A percentile compares a stretch with the other conserved stretches of the same genome.
These are phyloP conservation scores for Phytopythium helicoides DNA, from an alignment of 352 stramenopile genomes.

Conservation along the genomic window DNA sequence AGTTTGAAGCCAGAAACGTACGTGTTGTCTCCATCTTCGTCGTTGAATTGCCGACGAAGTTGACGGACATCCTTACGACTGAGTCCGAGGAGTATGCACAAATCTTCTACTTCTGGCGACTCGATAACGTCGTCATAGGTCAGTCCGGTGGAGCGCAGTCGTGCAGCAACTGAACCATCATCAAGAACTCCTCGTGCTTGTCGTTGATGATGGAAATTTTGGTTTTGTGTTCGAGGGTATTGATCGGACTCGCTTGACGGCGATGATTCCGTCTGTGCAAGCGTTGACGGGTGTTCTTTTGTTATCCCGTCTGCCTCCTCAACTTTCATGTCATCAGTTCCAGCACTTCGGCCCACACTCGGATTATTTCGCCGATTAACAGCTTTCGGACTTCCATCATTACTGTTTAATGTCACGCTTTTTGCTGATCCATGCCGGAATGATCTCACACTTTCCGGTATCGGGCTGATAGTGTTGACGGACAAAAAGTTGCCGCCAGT, in stretches of 20 bases:
- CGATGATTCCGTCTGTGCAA: background rate
- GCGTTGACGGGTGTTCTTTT: background rate
- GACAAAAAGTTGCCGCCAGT: constrained; percentile 1
- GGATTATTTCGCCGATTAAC: background rate
- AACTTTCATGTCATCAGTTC: background rate
- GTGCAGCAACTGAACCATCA: background rate
- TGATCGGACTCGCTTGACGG: background rate
- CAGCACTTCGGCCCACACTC: background rate
- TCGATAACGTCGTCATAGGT: constrained; percentile 25
- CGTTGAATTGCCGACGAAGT: constrained; percentile 34
- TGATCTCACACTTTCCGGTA: background rate
- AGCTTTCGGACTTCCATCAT: constrained; percentile 2
- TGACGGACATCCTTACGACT: constrained; percentile 22
- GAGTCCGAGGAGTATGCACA: constrained; percentile 39
- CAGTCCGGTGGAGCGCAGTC: constrained; percentile 6
- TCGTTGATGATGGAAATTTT: background rate
- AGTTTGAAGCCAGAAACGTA: constrained; percentile 9
- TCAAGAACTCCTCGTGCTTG: background rate
- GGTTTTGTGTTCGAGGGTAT: constrained; percentile 1
- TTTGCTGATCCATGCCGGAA: background rate
- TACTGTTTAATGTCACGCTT: background rate
- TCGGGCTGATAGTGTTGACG: background rate
- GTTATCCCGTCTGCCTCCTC: background rate
- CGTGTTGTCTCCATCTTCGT: constrained; percentile 34
- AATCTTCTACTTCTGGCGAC: constrained; percentile 17